These are phyloP conservation scores for Amphichorda felina DNA, from an alignment of 2,329 filamentous ascomycete genomes.

Conservation along the genomic window DNA sequence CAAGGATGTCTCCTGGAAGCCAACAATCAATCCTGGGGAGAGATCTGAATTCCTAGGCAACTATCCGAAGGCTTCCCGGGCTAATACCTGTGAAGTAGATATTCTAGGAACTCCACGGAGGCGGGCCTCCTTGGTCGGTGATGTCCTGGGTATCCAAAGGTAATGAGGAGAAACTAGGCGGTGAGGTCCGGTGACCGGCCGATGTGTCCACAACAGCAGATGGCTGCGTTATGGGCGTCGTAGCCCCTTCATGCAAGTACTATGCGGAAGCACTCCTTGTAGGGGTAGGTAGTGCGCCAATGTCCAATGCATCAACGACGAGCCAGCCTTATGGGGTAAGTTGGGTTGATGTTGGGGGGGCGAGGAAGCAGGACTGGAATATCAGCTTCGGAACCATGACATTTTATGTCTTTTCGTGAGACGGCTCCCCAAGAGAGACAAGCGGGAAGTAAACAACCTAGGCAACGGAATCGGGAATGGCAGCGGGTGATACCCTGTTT, in stretches of 20 bases:
- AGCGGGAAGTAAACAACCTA: not conserved
- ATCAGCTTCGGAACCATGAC: conserved; percentile 2
- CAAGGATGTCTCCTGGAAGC: conserved; percentile 1
- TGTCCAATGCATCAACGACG: conserved; percentile 1
- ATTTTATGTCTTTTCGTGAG: conserved; percentile 4
- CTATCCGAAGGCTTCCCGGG: not conserved
- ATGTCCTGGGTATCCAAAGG: not conserved
- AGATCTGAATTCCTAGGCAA: not conserved
- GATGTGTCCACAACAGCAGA: conserved; percentile 3
- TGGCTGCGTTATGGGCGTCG: conserved; percentile 2
- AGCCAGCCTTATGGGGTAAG: conserved; percentile 1
- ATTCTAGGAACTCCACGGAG: not conserved
- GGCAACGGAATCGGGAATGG: not conserved
- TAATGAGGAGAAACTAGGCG: conserved; percentile 1
- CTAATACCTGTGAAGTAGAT: not conserved
- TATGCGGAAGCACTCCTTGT: not conserved
- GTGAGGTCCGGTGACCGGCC: conserved; percentile 2
- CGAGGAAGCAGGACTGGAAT: not conserved
- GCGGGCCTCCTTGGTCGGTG: not conserved
- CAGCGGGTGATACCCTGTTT: not conserved
- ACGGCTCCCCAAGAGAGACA: not conserved
- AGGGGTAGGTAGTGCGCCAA: conserved; percentile 4
- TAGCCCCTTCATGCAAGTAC: not conserved
- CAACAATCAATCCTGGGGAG: not conserved
- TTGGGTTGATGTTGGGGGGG: not conserved